Conservation (phyloP, 306 rosid species). For the Cucurbita argyrosperma region DNA sequence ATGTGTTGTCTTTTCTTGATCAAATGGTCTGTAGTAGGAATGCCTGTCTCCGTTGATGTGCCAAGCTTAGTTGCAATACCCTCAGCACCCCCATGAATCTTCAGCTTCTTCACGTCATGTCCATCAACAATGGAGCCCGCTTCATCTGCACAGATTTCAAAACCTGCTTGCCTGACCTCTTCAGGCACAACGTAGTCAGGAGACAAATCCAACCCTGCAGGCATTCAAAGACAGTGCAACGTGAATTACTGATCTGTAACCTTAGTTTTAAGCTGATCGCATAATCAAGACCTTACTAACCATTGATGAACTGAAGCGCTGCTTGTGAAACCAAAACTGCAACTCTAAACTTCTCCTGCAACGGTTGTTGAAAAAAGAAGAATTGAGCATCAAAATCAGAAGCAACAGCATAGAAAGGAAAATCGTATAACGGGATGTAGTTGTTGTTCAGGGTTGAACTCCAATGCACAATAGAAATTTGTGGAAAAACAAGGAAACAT, state of each 20-base stretch:
- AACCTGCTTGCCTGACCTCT: constrained; percentile 80
- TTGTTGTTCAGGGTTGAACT: background rate
- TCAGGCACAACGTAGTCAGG: constrained; percentile 63
- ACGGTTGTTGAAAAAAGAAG: constrained; percentile 6
- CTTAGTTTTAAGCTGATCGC: background rate
- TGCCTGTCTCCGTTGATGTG: constrained; percentile 45
- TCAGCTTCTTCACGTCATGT: constrained; percentile 76
- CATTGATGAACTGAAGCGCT: constrained; percentile 92
- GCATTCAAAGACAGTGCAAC: constrained; percentile 5
- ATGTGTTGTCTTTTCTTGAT: constrained; percentile 49
- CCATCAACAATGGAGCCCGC: constrained; percentile 67
- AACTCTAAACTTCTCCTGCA: constrained; percentile 93
- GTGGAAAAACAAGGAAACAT: background rate
- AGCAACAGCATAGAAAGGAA: background rate
- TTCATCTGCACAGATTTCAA: constrained; percentile 77
- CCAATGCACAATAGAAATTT: background rate
- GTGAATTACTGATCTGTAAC: background rate
- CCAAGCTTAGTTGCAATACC: constrained; percentile 49
- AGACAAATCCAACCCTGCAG: constrained; percentile 53
- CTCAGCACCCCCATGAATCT: constrained; percentile 54
- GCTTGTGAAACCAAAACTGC: constrained; percentile 99
- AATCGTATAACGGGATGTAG: background rate
- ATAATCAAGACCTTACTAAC: constrained; percentile 32
- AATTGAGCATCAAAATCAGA: background rate
- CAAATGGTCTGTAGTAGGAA: constrained; percentile 49